Evolutionary conservation across 202 grass and related monocot species (phyloP), one percentile per base, ranked within the genome.

Genomic region (Schoenoplectus triqueter): DNA sequence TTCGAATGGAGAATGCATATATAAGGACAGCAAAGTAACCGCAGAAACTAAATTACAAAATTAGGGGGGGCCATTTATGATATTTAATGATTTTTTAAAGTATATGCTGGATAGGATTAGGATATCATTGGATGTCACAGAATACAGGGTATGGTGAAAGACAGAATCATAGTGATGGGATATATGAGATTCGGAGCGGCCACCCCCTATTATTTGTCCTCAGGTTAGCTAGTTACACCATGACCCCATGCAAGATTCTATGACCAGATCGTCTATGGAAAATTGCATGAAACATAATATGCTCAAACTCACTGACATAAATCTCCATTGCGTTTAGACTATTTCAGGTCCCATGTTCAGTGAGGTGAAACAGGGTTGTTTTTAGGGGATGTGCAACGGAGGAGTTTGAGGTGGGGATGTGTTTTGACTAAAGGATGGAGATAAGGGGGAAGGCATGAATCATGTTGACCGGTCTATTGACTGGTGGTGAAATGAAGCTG

Each of bases 131-230:
- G 14, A 47, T 19, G 2, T 50, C 45, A 52, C 47, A 22, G 48
- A 14, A 56, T 55, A 76, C 1, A 31, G 31, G 20, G 72, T 40
- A 75, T 57, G 73, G 51, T 56, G 73, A 57, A 57, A 62, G 21
- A 77, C 73, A 77, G 50, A 77, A 77, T 77, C 73, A 77, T 15
- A 7, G 50, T 77, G 73, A 56, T 56, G 73, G 73, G 73, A 77
- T 56, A 77, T 10, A 41, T 57, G 56, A 21, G 73, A 77, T 77
- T 57, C 73, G 50, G 50, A 77, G 20, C 50, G 54, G 21, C 51
- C 73, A 77, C 73, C 50, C 50, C 31, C 31, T 31, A 31, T 20
- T 55, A 73, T 74, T 55, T 76, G 72, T 76, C 50, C 69, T 20
- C 22, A 55, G 19, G 10, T 76, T 75, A 75, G 49, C 72, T 54